phyloP scores from a whole-genome alignment of 164 flowering plant genomes.

The Kalanchoe fedtschenkoi region DNA sequence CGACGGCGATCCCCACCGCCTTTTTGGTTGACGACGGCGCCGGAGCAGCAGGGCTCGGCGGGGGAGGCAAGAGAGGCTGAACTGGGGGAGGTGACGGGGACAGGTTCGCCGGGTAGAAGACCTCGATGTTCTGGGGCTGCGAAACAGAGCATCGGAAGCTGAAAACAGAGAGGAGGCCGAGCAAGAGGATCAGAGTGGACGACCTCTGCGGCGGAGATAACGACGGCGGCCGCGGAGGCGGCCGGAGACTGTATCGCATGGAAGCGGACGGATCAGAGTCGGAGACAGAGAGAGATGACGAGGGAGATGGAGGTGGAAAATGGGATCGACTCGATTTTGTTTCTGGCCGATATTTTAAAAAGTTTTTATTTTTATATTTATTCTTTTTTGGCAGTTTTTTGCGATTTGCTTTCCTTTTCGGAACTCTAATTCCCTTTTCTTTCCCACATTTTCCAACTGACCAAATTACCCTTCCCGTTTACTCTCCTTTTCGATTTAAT shows the following conservation, averaged over 20 bases:
- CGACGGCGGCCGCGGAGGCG: neutral
- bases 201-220: too few relatives aligned
- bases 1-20: slow-evolving; percentile 41
- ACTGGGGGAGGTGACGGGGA: slow-evolving; percentile 9
- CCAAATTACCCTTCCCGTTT: neutral
- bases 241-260: neutral
- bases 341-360: neutral
- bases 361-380: neutral
- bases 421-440: neutral
- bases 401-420: neutral
- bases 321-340: neutral
- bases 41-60: slow-evolving; percentile 5
- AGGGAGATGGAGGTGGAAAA: neutral
- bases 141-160: slow-evolving; percentile 13
- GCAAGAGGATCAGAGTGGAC: neutral
- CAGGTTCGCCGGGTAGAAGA: slow-evolving; percentile 15
- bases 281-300: neutral
- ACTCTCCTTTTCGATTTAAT: too few relatives aligned
- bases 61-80: neutral
- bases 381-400: neutral
- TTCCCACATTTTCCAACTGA: neutral
- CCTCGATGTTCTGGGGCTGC: slow-evolving; percentile 45
- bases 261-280: neutral
- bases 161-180: slow-evolving; percentile 9
- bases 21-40: slow-evolving; percentile 4